Conservation (phyloP, 805 yeast genomes). For the Starmerella etchellsii region DNA sequence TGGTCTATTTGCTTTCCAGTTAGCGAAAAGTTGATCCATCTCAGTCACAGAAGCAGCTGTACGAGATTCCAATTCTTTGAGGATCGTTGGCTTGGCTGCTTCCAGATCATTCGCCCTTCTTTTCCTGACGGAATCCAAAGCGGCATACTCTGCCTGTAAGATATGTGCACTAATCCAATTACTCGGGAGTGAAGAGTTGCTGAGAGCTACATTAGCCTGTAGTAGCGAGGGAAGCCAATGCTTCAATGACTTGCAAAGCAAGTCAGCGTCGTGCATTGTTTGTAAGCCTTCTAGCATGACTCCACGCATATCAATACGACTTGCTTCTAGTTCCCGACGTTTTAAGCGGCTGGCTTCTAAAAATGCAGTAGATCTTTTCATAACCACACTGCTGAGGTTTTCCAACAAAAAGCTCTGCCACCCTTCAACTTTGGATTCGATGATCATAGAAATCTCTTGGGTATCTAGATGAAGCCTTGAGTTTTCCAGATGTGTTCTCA, state of each 20-base stretch:
- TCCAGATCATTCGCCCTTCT: not conserved
- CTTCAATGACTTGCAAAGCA: not conserved
- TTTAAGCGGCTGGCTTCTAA: not conserved
- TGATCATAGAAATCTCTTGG: constrained; percentile 25
- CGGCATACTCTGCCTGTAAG: constrained; percentile 1
- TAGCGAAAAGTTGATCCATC: not conserved
- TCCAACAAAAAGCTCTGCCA: constrained; percentile 40
- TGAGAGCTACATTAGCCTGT: not conserved
- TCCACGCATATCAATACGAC: not conserved
- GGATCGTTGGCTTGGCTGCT: constrained; percentile 28
- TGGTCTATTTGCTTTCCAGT: constrained; percentile 11
- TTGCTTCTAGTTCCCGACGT: constrained; percentile 1
- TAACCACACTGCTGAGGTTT: constrained; percentile 29
- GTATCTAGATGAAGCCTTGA: constrained; percentile 30
- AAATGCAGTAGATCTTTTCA: not conserved
- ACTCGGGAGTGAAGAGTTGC: not conserved
- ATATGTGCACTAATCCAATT: constrained; percentile 2
- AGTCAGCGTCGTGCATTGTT: not conserved
- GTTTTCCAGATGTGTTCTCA: not conserved
- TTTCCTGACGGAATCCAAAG: not conserved
- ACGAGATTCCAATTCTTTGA: constrained; percentile 22
- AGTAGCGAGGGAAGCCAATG: not conserved
- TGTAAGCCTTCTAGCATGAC: not conserved
- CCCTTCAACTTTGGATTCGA: constrained; percentile 41
- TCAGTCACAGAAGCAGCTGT: not conserved